Evolutionary conservation across 2,329 filamentous ascomycete species (phyloP), one percentile per base, ranked within the genome.

Genomic region (Pyrenochaeta sp.): DNA sequence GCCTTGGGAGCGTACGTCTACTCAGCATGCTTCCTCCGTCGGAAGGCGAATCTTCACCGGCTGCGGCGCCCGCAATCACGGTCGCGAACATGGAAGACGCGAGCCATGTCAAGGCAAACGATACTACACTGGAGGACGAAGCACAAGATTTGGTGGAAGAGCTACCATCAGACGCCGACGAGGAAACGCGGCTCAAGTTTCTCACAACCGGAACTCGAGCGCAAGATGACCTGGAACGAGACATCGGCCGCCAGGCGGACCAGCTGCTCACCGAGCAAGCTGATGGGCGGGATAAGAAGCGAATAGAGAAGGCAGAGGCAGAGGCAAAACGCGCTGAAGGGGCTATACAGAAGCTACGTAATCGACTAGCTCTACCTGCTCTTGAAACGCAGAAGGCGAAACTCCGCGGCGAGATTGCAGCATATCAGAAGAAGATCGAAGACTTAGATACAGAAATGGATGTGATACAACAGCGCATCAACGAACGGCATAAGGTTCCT

Each of bases 201-300:
- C 68, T 77, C 42, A 76, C 74, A n/a, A 75, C 72, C 15, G 73
- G 74, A 24, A 68, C 75, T n/a, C 88, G 92, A 56, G 88, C 97
- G 69, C 94, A 98, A 76, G 90, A 93, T 79, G 93, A 97, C 58
- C 81, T 98, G 22, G 94, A 97, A 77, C 86, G 92, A 61, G 93
- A 97, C 71, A 96, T 98, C 62, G 85, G 86, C 28, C 82, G 83
- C 44, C 85, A 89, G 79, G 87, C 87, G 37, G 86, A 88, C 69
- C 82, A 83, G 65, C 71, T 88, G 46, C 81, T 90, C 45, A 81
- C 80, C 7, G 85, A 88, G 67, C 86, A 89, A 73, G 87, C 86
- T 2, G 84, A 89, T 68, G 85, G 88, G 71, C 83, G 87, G 22
- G 87, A 90, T 67, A 82, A 84, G 60, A 88, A 86, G 72, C 82